Base-by-base conservation (phyloP, 2,329 filamentous ascomycete species). In the Penicillium glabrum region DNA sequence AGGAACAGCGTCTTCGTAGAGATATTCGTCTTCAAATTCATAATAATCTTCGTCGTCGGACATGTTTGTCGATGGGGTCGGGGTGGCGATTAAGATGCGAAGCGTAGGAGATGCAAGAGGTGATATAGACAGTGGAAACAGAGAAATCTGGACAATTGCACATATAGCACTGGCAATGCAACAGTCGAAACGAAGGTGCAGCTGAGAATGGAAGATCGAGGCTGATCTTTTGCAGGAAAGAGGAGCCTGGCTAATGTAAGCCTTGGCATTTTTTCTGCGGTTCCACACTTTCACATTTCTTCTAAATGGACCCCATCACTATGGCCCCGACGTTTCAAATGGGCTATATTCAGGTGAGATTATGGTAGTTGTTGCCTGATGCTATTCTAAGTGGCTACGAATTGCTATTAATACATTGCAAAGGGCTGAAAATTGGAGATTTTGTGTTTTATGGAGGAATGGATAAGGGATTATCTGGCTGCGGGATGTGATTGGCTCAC, bases 1-100 rank as follows among this genome's bases (percentile, higher is more conserved):
- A 9, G 70, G 71, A 3, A 69, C 70, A 31, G 67, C 63, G 21
- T 75, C 73, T 53, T 75, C 72, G 24, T 72, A 67, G 65, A 67
- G 54, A 65, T 66, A 62, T 29, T 68, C 72, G 8, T 74, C 72
- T 47, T 75, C 71, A 46, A 65, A 70, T 23, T 75, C 72, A 35
- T 71, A 71, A 47, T 69, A 72, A 6, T 72, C 70, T 46, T 75
- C 73, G 51, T 75, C 72, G 57, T 75, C 73, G 52, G 73, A 75
- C 72, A 75, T 75, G 53, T 45, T 57, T 46, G 27, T 50, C 33
- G 43, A 37, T 44, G 24, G 39, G 29, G 31, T 16, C 31, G 31
- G n/a, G 19, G 16, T 39, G 14, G 7, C 16, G 41, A n/a, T 23
- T 19, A 5, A 49, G 19, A 27, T 27, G 43, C 51, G 23, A 31